These are phyloP conservation scores for Wallacemonas collosoma DNA, from an alignment of 208 protist species.

Conservation along the genomic window DNA sequence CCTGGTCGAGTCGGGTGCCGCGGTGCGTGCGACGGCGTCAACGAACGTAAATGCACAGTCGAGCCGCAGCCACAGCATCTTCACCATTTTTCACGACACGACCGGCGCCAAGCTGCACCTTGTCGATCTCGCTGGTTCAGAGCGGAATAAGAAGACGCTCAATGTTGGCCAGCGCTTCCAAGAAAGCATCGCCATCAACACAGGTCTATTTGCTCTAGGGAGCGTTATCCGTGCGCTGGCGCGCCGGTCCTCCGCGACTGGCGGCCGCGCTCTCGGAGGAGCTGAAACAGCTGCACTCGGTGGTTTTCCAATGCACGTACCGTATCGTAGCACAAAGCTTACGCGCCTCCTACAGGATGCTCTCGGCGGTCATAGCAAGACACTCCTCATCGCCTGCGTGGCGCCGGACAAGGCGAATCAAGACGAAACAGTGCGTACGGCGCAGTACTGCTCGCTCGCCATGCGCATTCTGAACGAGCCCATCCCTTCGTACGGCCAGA, in stretches of 20 bases:
- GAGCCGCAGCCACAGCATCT: conserved; percentile 91
- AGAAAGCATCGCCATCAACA: conserved; percentile 94
- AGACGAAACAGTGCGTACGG: conserved; percentile 89
- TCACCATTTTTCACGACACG: conserved; percentile 85
- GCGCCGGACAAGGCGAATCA: conserved; percentile 63
- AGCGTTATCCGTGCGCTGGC: conserved; percentile 92
- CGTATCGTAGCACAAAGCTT: conserved; percentile 91
- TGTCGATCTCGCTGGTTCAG: conserved; percentile 94
- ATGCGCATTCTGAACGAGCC: conserved; percentile 89
- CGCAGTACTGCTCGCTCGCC: conserved; percentile 93
- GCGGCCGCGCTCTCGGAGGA: conserved; percentile 43
- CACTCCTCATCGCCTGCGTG: conserved; percentile 89
- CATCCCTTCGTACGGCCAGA: conserved; percentile 43
- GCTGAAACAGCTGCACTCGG: neutral
- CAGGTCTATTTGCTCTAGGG: conserved; percentile 88
- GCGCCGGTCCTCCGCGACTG: neutral
- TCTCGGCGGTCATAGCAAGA: conserved; percentile 86
- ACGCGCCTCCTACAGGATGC: conserved; percentile 91
- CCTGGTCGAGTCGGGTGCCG: conserved; percentile 75
- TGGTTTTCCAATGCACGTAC: conserved; percentile 49
- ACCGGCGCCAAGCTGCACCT: conserved; percentile 81
- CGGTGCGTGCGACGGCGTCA: conserved; percentile 82
- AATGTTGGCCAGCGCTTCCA: conserved; percentile 86
- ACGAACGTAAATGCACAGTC: conserved; percentile 91
- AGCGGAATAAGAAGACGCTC: conserved; percentile 81